A percentile compares a stretch with the other conserved stretches of the same genome.
Conservation (phyloP, 495 filamentous ascomycete genomes). For the Annulohypoxylon bovei region DNA sequence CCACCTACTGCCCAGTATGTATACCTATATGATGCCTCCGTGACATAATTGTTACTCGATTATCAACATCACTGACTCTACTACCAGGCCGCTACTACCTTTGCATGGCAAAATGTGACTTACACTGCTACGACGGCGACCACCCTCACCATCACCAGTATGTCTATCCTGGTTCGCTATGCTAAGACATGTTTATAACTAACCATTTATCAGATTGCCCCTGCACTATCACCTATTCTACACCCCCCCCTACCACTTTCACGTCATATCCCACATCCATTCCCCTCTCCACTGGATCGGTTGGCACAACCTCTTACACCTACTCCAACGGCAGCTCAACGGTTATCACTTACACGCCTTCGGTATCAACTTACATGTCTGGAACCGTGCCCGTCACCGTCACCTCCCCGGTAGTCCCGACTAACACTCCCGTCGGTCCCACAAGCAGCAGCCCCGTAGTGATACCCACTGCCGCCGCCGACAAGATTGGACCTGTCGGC, state of each 20-base stretch:
- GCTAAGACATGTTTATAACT: neutral
- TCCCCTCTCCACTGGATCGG: constrained; percentile 19
- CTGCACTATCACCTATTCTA: constrained; percentile 50
- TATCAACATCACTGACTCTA: constrained; percentile 9
- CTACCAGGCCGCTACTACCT: constrained; percentile 43
- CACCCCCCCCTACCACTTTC: constrained; percentile 29
- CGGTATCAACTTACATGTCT: constrained; percentile 35
- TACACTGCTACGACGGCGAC: constrained; percentile 48
- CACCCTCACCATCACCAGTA: constrained; percentile 53
- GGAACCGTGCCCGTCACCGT: constrained; percentile 34
- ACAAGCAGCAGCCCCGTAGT: constrained; percentile 20
- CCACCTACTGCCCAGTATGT: constrained; percentile 52
- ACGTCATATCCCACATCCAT: constrained; percentile 4
- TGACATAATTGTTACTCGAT: neutral
- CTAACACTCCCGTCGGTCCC: constrained; percentile 35
- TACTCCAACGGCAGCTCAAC: constrained; percentile 33
- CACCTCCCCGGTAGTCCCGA: constrained; percentile 6
- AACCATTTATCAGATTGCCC: constrained; percentile 48
- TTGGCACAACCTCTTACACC: constrained; percentile 19
- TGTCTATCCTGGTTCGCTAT: constrained; percentile 6
- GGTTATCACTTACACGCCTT: constrained; percentile 36
- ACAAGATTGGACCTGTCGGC: constrained; percentile 43
- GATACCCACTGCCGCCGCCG: constrained; percentile 46
- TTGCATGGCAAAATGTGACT: constrained; percentile 44
- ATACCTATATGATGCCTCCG: neutral